Conservation (phyloP, 495 filamentous ascomycete genomes). For the Xylaria curta region DNA sequence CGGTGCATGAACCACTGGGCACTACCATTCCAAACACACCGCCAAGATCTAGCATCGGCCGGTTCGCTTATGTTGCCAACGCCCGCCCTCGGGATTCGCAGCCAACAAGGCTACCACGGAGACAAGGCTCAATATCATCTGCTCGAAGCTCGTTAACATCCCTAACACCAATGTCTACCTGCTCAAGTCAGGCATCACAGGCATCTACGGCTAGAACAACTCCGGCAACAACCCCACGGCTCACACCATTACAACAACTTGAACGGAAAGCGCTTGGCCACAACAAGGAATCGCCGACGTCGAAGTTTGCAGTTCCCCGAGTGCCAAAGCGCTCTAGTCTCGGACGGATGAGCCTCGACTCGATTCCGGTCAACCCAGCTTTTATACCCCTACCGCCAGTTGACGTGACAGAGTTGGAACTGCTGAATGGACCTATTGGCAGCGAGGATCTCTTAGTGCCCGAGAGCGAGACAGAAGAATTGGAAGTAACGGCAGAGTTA, state of each 20-base stretch:
- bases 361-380: slow-evolving; percentile 47
- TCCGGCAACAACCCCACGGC: slow-evolving; percentile 31
- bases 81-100: not conserved
- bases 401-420: slow-evolving; percentile 47
- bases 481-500: slow-evolving; percentile 37
- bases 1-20: not conserved
- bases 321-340: slow-evolving; percentile 67
- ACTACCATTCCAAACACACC: slow-evolving; percentile 30
- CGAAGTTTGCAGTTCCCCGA: slow-evolving; percentile 55
- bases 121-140: slow-evolving; percentile 37
- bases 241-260: slow-evolving; percentile 55
- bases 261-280: slow-evolving; percentile 51
- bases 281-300: slow-evolving; percentile 37
- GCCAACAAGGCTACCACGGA: slow-evolving; percentile 18
- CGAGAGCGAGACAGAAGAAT: slow-evolving; percentile 62
- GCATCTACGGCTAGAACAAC: slow-evolving; percentile 38
- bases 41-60: slow-evolving; percentile 25
- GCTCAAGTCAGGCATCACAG: slow-evolving; percentile 46
- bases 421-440: slow-evolving; percentile 54
- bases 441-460: slow-evolving; percentile 81
- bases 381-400: slow-evolving; percentile 50
- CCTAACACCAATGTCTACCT: slow-evolving; percentile 41
- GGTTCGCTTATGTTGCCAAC: slow-evolving; percentile 31
- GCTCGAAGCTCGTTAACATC: slow-evolving; percentile 27
- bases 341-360: slow-evolving; percentile 54